Evolutionary conservation across 495 filamentous ascomycete genomes (phyloP).

Genomic region (Cladorrhinum samala): DNA sequence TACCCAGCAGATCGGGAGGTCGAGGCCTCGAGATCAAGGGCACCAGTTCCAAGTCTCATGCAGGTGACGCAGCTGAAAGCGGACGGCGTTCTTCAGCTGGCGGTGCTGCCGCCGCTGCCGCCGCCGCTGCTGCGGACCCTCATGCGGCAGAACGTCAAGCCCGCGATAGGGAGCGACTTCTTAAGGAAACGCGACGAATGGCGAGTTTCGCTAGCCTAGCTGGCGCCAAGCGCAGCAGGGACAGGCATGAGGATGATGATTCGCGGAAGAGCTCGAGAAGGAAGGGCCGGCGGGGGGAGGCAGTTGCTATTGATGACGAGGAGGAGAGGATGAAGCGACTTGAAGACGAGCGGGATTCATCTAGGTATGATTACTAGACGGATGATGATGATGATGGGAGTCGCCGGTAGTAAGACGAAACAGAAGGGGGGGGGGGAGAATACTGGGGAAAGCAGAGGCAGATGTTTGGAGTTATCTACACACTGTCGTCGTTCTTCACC

Average conservation of each 20-base stretch:
- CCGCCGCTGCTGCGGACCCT: constrained; percentile 45
- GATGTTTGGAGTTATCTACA: too few relatives aligned
- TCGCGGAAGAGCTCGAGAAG: constrained; percentile 36
- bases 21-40: constrained; percentile 36
- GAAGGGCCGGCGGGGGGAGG: constrained; percentile 39
- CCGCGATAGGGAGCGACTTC: constrained; percentile 65
- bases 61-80: not conserved
- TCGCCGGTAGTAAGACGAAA: not conserved
- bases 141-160: constrained; percentile 73
- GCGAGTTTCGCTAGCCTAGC: constrained; percentile 45
- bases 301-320: constrained; percentile 33
- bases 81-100: constrained; percentile 14
- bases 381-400: not conserved
- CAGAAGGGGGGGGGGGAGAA: too few relatives aligned
- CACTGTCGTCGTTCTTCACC: too few relatives aligned
- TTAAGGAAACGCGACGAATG: constrained; percentile 73
- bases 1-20: constrained; percentile 5
- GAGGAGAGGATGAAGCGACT: constrained; percentile 48
- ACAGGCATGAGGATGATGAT: constrained; percentile 10
- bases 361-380: constrained; percentile 33
- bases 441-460: too few relatives aligned
- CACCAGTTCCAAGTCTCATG: constrained; percentile 5
- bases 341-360: constrained; percentile 43
- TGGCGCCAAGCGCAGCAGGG: constrained; percentile 2
- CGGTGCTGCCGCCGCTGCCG: constrained; percentile 29